Conservation (phyloP, 169 alveolate genomes). For the Plasmodium reichenowi region DNA sequence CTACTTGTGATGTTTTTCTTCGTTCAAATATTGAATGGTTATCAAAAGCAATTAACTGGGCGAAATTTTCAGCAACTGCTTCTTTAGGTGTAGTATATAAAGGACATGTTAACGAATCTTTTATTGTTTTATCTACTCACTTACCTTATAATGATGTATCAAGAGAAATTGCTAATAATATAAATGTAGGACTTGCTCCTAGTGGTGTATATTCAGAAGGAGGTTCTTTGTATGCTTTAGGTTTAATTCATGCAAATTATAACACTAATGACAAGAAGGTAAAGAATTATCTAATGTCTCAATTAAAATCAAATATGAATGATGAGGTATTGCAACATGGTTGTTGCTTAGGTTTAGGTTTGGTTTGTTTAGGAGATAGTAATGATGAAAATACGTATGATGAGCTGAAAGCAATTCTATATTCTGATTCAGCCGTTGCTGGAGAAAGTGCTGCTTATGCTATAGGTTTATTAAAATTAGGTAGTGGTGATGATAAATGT, state of each 20-base stretch:
- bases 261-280: constrained; percentile 85
- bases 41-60: constrained; percentile 96
- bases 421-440: constrained; percentile 94
- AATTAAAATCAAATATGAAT: constrained; percentile 83
- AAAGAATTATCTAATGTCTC: constrained; percentile 85
- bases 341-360: constrained; percentile 97
- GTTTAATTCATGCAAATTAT: constrained; percentile 94
- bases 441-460: constrained; percentile 99
- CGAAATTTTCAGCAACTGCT: constrained; percentile 98
- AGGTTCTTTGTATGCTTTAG: constrained; percentile 97
- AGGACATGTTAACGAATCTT: constrained; percentile 79
- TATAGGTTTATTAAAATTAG: constrained; percentile 95
- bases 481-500: constrained; percentile 90
- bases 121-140: constrained; percentile 68
- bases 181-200: constrained; percentile 81
- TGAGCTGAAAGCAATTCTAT: constrained; percentile 91
- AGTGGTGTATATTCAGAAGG: constrained; percentile 94
- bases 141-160: constrained; percentile 62
- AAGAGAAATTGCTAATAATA: constrained; percentile 72
- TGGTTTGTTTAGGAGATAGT: constrained; percentile 92
- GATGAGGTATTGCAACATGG: constrained; percentile 95
- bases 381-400: constrained; percentile 89
- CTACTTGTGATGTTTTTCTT: constrained; percentile 95
- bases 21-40: constrained; percentile 96
- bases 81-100: constrained; percentile 97